A percentile compares a stretch with the other conserved stretches of the same genome.
These are phyloP conservation scores for Daldinia childiae DNA, from an alignment of 495 filamentous ascomycete genomes.

Conservation along the genomic window DNA sequence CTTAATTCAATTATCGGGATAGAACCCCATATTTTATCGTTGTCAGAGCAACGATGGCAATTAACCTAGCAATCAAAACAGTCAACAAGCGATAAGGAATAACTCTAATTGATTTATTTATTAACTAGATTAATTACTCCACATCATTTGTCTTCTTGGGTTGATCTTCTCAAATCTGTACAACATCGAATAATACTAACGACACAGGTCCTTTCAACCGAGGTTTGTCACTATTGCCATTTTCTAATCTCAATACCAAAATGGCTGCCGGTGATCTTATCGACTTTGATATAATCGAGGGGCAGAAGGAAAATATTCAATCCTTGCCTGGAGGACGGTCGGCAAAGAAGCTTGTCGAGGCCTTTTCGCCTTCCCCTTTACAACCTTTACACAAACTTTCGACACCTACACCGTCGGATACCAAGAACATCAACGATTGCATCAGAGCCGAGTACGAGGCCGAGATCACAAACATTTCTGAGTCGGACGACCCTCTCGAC, in stretches of 20 bases:
- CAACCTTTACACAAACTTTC: constrained; percentile 63
- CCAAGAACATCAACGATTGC: constrained; percentile 77
- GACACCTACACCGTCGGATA: constrained; percentile 71
- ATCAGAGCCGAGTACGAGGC: constrained; percentile 86
- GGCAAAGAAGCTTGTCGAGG: constrained; percentile 84
- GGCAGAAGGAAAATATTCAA: constrained; percentile 97
- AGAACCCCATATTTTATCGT: constrained; percentile 26
- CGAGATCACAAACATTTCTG: constrained; percentile 77
- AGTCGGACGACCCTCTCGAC: constrained; percentile 94
- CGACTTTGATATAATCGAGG: constrained; percentile 95
- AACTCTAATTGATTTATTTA: not conserved
- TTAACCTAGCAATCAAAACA: constrained; percentile 35
- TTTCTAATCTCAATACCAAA: constrained; percentile 30
- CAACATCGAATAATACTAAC: constrained; percentile 34
- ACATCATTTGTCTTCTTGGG: constrained; percentile 14
- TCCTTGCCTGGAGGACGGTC: constrained; percentile 90
- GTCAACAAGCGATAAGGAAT: constrained; percentile 41
- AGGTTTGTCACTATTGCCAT: constrained; percentile 28
- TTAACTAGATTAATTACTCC: constrained; percentile 26
- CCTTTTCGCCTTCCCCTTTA: constrained; percentile 74
- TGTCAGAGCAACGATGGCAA: constrained; percentile 39
- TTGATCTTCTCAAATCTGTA: constrained; percentile 24
- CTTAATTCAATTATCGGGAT: constrained; percentile 19
- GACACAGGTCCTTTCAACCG: constrained; percentile 17
- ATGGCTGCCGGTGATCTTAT: constrained; percentile 68